Percentiles rank a stretch among this genome's conserved stretches.
Conservation (phyloP, 805 yeast species). For the Wickerhamiella spandovensis region DNA sequence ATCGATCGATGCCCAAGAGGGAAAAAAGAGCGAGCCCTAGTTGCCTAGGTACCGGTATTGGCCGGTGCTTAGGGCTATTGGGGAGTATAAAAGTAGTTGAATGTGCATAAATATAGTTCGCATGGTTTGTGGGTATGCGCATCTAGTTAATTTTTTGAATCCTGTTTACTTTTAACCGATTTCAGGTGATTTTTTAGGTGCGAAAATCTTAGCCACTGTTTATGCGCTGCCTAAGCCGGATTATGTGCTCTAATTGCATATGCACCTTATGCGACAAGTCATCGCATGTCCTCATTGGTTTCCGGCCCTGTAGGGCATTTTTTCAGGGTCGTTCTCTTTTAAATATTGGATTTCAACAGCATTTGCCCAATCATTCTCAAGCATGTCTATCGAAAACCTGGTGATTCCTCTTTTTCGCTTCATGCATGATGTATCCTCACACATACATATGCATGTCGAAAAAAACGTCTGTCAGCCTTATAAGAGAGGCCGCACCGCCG, state of each 20-base stretch:
- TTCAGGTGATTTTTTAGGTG: neutral
- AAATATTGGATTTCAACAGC: too few species aligned
- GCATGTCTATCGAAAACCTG: too few species aligned
- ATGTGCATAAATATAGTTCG: too few species aligned
- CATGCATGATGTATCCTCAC: neutral
- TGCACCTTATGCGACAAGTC: neutral
- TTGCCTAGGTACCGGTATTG: neutral
- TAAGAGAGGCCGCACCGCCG: neutral
- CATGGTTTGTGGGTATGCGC: too few species aligned
- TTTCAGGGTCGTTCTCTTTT: too few species aligned
- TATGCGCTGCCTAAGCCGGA: neutral
- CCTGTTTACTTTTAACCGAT: too few species aligned
- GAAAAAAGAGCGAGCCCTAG: neutral
- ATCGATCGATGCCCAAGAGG: neutral
- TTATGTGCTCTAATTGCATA: neutral
- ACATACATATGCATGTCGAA: neutral
- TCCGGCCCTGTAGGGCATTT: too few species aligned
- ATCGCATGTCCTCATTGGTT: too few species aligned
- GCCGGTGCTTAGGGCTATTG: too few species aligned
- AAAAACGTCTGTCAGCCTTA: neutral
- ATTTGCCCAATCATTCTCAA: too few species aligned
- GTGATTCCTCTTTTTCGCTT: neutral
- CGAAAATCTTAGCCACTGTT: neutral
- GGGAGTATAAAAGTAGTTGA: too few species aligned
- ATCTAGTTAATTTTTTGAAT: too few species aligned